Conservation (phyloP, 768 basidiomycete species). For the Sporobolomyces phaffii region DNA sequence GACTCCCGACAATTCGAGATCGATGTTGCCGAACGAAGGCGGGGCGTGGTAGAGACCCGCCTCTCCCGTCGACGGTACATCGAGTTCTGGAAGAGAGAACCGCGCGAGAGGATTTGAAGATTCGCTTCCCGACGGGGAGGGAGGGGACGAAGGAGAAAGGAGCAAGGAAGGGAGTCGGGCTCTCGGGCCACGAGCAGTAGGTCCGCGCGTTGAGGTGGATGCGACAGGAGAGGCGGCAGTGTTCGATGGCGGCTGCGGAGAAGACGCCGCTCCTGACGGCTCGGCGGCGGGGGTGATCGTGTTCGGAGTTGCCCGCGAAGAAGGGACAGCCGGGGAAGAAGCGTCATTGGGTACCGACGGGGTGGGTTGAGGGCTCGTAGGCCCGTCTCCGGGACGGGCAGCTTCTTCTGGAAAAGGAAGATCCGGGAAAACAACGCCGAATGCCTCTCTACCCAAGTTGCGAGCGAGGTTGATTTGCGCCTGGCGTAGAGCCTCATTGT, state of each 20-base stretch:
- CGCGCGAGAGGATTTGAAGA: constrained; percentile 25
- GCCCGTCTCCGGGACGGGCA: not conserved
- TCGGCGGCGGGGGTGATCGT: constrained; percentile 39
- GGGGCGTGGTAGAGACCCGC: constrained; percentile 26
- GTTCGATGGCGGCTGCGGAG: no score
- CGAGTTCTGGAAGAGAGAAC: constrained; percentile 30
- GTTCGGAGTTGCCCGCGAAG: constrained; percentile 45
- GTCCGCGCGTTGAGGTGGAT: not conserved
- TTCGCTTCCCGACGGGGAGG: not conserved
- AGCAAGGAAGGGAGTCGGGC: no score
- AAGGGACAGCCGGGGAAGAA: constrained; percentile 37
- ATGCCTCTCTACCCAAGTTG: constrained; percentile 37
- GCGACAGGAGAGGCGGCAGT: not conserved
- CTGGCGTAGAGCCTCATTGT: constrained; percentile 47
- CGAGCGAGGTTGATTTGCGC: constrained; percentile 37
- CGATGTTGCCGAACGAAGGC: constrained; percentile 20
- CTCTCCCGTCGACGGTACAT: constrained; percentile 30
- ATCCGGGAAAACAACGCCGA: constrained; percentile 42
- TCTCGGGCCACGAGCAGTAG: not conserved
- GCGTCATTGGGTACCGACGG: not conserved
- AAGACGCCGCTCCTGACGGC: no score
- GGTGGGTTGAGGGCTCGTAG: not conserved
- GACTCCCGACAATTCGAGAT: not conserved
- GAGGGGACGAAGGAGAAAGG: not conserved
- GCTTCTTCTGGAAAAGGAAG: constrained; percentile 39